These are phyloP conservation scores for Xylariaceae sp. DNA, from an alignment of 2,329 filamentous ascomycete species.

Conservation along the genomic window DNA sequence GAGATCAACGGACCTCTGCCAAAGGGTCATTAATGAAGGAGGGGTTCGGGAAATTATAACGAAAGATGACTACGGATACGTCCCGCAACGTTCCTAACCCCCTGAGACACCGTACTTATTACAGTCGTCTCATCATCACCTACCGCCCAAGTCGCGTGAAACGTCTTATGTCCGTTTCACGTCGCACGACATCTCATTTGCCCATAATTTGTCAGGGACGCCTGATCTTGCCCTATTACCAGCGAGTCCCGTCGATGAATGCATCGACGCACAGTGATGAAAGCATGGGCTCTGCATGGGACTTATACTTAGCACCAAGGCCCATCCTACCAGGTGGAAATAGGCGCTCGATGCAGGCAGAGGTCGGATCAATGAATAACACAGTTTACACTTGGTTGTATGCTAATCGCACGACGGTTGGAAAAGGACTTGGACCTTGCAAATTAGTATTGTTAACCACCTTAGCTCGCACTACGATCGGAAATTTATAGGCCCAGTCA, in stretches of 20 bases:
- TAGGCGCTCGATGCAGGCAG: too few relatives aligned
- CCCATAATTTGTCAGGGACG: neutral
- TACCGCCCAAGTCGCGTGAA: slow-evolving; percentile 2
- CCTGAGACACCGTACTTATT: slow-evolving; percentile 1
- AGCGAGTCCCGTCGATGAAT: neutral
- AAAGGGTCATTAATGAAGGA: neutral
- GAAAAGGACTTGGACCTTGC: too few relatives aligned
- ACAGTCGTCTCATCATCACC: neutral
- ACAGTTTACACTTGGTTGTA: too few relatives aligned
- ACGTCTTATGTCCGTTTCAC: slow-evolving; percentile 3
- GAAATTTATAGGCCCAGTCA: too few relatives aligned
- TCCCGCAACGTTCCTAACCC: neutral
- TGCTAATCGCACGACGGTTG: too few relatives aligned
- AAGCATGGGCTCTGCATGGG: slow-evolving; percentile 3
- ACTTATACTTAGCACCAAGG: too few relatives aligned
- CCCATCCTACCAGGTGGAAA: too few relatives aligned
- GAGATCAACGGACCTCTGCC: too few relatives aligned
- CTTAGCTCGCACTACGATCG: too few relatives aligned
- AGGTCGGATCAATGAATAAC: too few relatives aligned
- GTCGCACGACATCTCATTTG: slow-evolving; percentile 3
- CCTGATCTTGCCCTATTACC: neutral
- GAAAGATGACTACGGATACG: neutral
- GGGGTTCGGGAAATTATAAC: neutral
- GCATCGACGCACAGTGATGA: slow-evolving; percentile 14
- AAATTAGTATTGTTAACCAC: too few relatives aligned